phyloP scores from a whole-genome alignment of 768 basidiomycete species.

The Glaciozyma antarctica region DNA sequence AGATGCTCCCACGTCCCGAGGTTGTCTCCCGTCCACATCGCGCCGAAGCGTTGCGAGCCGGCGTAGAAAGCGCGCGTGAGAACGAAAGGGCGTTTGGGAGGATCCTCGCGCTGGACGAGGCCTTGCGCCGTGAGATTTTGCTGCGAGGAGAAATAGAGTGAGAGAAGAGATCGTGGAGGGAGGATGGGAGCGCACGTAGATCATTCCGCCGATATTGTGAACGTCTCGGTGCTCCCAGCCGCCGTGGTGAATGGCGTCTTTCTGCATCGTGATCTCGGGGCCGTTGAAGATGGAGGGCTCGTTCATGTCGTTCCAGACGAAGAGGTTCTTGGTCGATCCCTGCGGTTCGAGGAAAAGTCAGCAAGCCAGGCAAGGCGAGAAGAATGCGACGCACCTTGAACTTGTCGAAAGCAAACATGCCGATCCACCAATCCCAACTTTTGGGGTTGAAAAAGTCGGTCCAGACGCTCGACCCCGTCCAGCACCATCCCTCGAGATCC shows the following conservation, averaged over 20 bases:
- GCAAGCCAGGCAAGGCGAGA: slow-evolving; percentile 44
- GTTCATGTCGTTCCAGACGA: slow-evolving; percentile 99
- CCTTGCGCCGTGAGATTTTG: slow-evolving; percentile 76
- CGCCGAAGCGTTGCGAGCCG: slow-evolving; percentile 88
- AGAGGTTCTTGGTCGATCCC: slow-evolving; percentile 63
- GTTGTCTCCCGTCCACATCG: slow-evolving; percentile 99
- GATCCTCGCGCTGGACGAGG: slow-evolving; percentile 60
- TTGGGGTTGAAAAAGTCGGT: slow-evolving; percentile 91
- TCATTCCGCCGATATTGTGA: slow-evolving; percentile 96
- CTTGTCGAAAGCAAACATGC: slow-evolving; percentile 59
- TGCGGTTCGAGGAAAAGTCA: slow-evolving; percentile 41
- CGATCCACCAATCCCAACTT: slow-evolving; percentile 83
- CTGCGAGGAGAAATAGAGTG: slow-evolving; percentile 42
- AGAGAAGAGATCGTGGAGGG: background rate
- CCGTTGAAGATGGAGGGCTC: slow-evolving; percentile 99
- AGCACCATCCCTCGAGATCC: slow-evolving; percentile 97
- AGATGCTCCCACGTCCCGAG: slow-evolving; percentile 97
- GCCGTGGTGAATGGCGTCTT: slow-evolving; percentile 70
- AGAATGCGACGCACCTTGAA: slow-evolving; percentile 41
- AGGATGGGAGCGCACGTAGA: slow-evolving; percentile 43
- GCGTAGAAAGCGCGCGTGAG: slow-evolving; percentile 90
- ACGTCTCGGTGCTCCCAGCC: slow-evolving; percentile 98
- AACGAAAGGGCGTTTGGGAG: slow-evolving; percentile 81
- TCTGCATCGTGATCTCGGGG: slow-evolving; percentile 80
- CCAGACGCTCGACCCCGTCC: slow-evolving; percentile 94